These are phyloP conservation scores for Strigomonas galati DNA, from an alignment of 208 protist genomes.

Conservation along the genomic window DNA sequence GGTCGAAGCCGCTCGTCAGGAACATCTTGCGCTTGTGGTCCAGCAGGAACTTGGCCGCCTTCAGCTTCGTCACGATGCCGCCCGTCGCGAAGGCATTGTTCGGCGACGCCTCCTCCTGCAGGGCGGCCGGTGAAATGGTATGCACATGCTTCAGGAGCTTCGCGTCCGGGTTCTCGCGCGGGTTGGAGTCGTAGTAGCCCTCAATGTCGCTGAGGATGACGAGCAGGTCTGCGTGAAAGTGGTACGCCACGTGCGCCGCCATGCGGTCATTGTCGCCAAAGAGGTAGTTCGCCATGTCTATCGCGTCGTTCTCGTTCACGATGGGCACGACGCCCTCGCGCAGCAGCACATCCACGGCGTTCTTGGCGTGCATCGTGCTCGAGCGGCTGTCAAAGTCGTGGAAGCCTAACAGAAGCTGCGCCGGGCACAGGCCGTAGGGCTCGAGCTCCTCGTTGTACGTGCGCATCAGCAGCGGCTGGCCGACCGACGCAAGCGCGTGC, in stretches of 20 bases:
- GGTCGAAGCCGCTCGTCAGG: slow-evolving; percentile 27
- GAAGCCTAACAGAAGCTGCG: slow-evolving; percentile 57
- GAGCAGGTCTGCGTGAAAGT: slow-evolving; percentile 45
- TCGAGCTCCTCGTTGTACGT: slow-evolving; percentile 55
- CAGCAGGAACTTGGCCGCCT: slow-evolving; percentile 31
- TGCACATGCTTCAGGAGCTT: slow-evolving; percentile 24
- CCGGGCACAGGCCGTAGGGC: slow-evolving; percentile 29
- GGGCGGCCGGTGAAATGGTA: slow-evolving; percentile 12
- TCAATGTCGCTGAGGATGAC: slow-evolving; percentile 66
- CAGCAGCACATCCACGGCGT: slow-evolving; percentile 50
- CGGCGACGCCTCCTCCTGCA: slow-evolving; percentile 22
- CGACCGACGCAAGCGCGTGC: slow-evolving; percentile 40
- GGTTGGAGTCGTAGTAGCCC: slow-evolving; percentile 38
- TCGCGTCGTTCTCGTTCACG: slow-evolving; percentile 79
- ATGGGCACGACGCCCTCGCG: slow-evolving; percentile 44
- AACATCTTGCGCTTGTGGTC: slow-evolving; percentile 23
- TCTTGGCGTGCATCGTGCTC: slow-evolving; percentile 17
- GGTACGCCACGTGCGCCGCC: slow-evolving; percentile 41
- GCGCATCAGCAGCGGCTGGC: slow-evolving; percentile 59
- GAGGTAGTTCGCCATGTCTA: slow-evolving; percentile 26
- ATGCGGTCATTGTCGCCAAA: slow-evolving; percentile 62
- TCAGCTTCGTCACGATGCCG: slow-evolving; percentile 42
- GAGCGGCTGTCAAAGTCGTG: slow-evolving; percentile 36
- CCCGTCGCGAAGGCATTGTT: slow-evolving; percentile 31
- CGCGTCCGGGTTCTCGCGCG: slow-evolving; percentile 29